Percentiles rank a stretch among this genome's conserved stretches.
These are phyloP conservation scores for Metarhizium humberi DNA, from an alignment of 2,329 filamentous ascomycete genomes.

Conservation along the genomic window DNA sequence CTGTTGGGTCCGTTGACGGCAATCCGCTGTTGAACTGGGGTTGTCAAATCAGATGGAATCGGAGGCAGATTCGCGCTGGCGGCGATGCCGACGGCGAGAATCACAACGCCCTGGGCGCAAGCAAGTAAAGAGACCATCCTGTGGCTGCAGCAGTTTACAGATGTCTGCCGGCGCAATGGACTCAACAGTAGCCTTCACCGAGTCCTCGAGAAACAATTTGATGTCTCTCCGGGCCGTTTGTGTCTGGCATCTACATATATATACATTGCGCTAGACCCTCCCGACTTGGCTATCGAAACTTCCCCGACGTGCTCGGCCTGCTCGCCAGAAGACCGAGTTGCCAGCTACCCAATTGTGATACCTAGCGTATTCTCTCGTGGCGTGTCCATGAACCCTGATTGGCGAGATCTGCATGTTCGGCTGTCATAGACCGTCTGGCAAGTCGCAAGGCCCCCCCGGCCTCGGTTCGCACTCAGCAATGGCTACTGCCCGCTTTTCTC, in stretches of 20 bases:
- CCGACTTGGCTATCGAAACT: too few relatives aligned
- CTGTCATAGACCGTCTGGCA: neutral
- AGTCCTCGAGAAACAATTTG: too few relatives aligned
- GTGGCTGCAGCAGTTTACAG: neutral
- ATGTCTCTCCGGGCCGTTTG: too few relatives aligned
- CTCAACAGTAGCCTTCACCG: too few relatives aligned
- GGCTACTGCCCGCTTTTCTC: neutral
- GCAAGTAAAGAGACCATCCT: neutral
- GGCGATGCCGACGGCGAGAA: slow-evolving; percentile 2
- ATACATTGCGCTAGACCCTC: too few relatives aligned
- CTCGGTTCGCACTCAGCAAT: neutral
- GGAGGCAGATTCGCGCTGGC: slow-evolving; percentile 29
- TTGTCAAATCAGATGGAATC: slow-evolving; percentile 39
- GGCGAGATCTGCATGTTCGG: neutral
- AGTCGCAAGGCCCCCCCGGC: neutral
- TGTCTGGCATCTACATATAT: too few relatives aligned
- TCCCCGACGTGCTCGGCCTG: too few relatives aligned
- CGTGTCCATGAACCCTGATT: neutral
- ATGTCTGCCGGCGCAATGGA: too few relatives aligned
- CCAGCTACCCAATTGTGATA: neutral
- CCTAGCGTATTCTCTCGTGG: neutral
- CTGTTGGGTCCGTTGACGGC: slow-evolving; percentile 39
- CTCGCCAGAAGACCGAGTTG: too few relatives aligned
- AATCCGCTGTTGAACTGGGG: slow-evolving; percentile 44
- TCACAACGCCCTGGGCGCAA: neutral